These are phyloP conservation scores for Aspergillus mulundensis DNA, from an alignment of 495 filamentous ascomycete genomes.

Conservation along the genomic window DNA sequence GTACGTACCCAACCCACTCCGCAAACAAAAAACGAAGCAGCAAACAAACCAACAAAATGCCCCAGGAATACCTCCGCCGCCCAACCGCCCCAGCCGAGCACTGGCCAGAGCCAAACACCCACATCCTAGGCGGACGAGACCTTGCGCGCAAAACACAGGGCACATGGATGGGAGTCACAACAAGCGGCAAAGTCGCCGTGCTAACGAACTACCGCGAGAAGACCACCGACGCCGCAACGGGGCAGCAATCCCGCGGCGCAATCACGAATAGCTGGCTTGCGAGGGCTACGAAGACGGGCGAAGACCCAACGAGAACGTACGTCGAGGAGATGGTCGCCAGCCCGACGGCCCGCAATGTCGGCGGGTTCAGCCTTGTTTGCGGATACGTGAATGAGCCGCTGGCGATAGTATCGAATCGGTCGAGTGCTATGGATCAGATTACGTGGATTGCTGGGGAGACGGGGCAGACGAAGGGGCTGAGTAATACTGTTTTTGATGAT, in stretches of 20 bases:
- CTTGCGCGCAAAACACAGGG: slow-evolving; percentile 64
- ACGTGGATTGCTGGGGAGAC: slow-evolving; percentile 64
- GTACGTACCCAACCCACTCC: slow-evolving; percentile 47
- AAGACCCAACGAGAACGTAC: slow-evolving; percentile 54
- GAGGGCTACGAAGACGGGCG: slow-evolving; percentile 14
- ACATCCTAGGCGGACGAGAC: slow-evolving; percentile 67
- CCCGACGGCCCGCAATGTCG: slow-evolving; percentile 55
- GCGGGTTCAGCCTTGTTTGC: slow-evolving; percentile 90
- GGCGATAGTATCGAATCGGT: slow-evolving; percentile 88
- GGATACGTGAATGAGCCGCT: slow-evolving; percentile 74
- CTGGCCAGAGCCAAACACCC: slow-evolving; percentile 63
- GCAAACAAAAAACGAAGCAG: not conserved
- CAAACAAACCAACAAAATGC: slow-evolving; percentile 9
- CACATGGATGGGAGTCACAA: slow-evolving; percentile 93
- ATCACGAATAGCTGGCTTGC: slow-evolving; percentile 89
- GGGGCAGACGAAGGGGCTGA: slow-evolving; percentile 72
- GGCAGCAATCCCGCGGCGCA: slow-evolving; percentile 67
- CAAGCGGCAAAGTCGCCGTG: slow-evolving; percentile 76
- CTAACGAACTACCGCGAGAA: slow-evolving; percentile 91
- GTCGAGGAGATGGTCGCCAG: slow-evolving; percentile 60
- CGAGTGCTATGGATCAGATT: slow-evolving; percentile 47
- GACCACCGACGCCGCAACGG: slow-evolving; percentile 45
- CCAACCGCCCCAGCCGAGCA: slow-evolving; percentile 79
- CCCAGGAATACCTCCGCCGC: slow-evolving; percentile 78
- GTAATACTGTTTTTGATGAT: slow-evolving; percentile 76